Percentiles rank a stretch among this genome's conserved stretches.
Conservation (phyloP, 2,329 filamentous ascomycete species). For the Beauveria brongniartii region DNA sequence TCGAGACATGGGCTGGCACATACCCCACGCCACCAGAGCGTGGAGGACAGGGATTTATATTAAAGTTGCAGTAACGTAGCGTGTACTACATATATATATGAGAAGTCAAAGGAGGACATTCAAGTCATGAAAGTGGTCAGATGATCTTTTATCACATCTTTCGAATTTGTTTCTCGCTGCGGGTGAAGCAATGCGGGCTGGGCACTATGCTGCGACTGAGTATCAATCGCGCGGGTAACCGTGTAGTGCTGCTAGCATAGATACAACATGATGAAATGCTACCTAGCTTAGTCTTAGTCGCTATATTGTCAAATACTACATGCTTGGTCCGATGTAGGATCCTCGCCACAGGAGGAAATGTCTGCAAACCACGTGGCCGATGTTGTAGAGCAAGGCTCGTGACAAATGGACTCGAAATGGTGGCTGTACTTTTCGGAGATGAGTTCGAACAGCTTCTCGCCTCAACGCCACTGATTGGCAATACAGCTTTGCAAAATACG, state of each 20-base stretch:
- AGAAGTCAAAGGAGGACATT: not conserved
- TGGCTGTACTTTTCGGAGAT: not conserved
- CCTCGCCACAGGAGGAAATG: not conserved
- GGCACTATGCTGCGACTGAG: not conserved
- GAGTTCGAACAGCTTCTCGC: no score
- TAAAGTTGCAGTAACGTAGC: constrained; percentile 7
- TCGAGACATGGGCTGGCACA: not conserved
- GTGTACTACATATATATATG: not conserved
- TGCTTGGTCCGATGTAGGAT: not conserved
- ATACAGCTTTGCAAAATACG: constrained; percentile 2
- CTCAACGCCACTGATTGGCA: not conserved
- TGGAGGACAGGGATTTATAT: constrained; percentile 5
- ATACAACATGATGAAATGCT: not conserved
- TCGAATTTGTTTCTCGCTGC: not conserved
- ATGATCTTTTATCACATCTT: not conserved
- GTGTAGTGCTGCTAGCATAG: no score
- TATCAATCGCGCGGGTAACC: not conserved
- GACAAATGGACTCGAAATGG: not conserved
- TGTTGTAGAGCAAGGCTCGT: not conserved
- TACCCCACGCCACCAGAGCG: constrained; percentile 1
- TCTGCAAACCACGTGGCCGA: no score
- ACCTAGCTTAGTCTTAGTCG: not conserved
- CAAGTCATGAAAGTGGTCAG: not conserved
- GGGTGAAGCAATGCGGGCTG: no score
- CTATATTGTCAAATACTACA: not conserved